These are phyloP conservation scores for Phialophora expanda DNA, from an alignment of 2,329 filamentous ascomycete species.

Conservation along the genomic window DNA sequence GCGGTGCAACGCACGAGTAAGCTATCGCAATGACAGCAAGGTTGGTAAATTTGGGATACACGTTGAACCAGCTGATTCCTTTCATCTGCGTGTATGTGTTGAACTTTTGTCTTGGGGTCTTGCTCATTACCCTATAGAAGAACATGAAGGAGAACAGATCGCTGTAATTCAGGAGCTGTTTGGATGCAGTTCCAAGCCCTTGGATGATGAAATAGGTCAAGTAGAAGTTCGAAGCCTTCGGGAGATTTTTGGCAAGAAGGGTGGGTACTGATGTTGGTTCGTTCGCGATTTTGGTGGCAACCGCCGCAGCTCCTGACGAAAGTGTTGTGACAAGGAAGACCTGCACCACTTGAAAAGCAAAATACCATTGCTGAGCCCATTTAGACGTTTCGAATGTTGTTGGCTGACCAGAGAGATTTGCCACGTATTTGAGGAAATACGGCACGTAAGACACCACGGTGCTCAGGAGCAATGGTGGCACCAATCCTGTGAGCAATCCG, in stretches of 20 bases:
- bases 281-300: slow-evolving; percentile 67
- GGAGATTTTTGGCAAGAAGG: slow-evolving; percentile 75
- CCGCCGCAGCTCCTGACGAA: slow-evolving; percentile 72
- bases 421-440: slow-evolving; percentile 80
- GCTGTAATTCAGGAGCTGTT: slow-evolving; percentile 36
- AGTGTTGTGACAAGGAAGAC: slow-evolving; percentile 88
- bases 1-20: slow-evolving; percentile 84
- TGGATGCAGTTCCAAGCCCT: slow-evolving; percentile 69
- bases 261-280: slow-evolving; percentile 68
- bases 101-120: slow-evolving; percentile 78
- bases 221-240: slow-evolving; percentile 91
- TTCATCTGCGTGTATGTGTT: slow-evolving; percentile 75
- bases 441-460: slow-evolving; percentile 85
- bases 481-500: slow-evolving; percentile 80
- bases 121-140: slow-evolving; percentile 34
- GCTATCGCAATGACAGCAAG: slow-evolving; percentile 84
- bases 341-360: slow-evolving; percentile 73
- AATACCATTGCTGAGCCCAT: slow-evolving; percentile 89
- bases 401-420: slow-evolving; percentile 78
- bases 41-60: slow-evolving; percentile 79
- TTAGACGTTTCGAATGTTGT: slow-evolving; percentile 75
- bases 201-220: slow-evolving; percentile 94
- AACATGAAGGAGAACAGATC: slow-evolving; percentile 60
- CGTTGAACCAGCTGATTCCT: slow-evolving; percentile 81
- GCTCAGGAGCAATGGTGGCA: slow-evolving; percentile 79